These are phyloP conservation scores for Phytophthora colocasiae DNA, from an alignment of 352 stramenopile species.

Conservation along the genomic window DNA sequence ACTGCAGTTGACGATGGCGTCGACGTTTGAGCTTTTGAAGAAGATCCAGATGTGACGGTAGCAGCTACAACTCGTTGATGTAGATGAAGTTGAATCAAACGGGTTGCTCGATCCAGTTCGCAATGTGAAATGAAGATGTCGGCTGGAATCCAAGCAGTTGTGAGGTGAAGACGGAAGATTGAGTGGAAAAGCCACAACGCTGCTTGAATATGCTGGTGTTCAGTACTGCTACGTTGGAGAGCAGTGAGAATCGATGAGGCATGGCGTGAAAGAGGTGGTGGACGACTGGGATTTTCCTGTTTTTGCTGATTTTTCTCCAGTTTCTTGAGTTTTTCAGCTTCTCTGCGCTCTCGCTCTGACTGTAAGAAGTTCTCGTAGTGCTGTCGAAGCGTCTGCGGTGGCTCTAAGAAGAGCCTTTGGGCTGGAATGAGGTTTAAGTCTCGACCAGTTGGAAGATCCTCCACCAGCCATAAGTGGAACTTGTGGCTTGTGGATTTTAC, in stretches of 20 bases:
- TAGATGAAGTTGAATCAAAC: slow-evolving; percentile 41
- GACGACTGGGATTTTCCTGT: slow-evolving; percentile 5
- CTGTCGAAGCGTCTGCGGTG: slow-evolving; percentile 42
- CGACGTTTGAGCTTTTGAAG: slow-evolving; percentile 14
- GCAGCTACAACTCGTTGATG: slow-evolving; percentile 35
- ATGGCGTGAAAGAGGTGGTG: slow-evolving; percentile 25
- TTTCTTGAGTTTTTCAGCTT: slow-evolving; percentile 12
- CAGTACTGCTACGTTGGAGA: slow-evolving; percentile 20
- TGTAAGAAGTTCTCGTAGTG: slow-evolving; percentile 27
- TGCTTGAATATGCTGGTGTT: slow-evolving; percentile 22
- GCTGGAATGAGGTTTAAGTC: slow-evolving; percentile 19
- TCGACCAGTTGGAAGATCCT: slow-evolving; percentile 11
- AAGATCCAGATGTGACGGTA: slow-evolving; percentile 19
- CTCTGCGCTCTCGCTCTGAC: slow-evolving; percentile 23
- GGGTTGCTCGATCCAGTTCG: slow-evolving; percentile 42
- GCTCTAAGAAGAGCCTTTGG: slow-evolving; percentile 39
- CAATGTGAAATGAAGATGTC: slow-evolving; percentile 56
- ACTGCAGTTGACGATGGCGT: slow-evolving; percentile 17
- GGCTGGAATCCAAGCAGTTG: slow-evolving; percentile 11
- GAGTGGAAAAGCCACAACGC: slow-evolving; percentile 64
- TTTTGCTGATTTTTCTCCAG: slow-evolving; percentile 16
- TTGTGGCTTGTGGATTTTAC: slow-evolving; percentile 38
- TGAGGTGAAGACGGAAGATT: slow-evolving; percentile 45
- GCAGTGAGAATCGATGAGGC: slow-evolving; percentile 30
- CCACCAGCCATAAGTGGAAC: slow-evolving; percentile 46